Evolutionary conservation across 495 filamentous ascomycete genomes (phyloP).

Genomic region (Penicillium bialowiezense): DNA sequence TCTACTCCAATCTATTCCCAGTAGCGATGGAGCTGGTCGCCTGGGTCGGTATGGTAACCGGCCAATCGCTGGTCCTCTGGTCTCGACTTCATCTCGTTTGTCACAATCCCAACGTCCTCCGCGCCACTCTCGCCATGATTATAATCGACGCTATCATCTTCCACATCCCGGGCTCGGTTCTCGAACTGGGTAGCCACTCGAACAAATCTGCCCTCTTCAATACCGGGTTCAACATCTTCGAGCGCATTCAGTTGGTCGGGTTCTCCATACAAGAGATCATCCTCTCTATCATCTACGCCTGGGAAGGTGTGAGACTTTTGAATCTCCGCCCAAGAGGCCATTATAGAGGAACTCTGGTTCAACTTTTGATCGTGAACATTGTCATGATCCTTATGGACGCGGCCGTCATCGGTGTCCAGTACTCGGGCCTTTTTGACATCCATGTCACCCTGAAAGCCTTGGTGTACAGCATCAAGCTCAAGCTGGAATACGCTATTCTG

Average conservation of each 20-base stretch:
- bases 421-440: slow-evolving; percentile 40
- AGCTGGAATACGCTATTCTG: slow-evolving; percentile 52
- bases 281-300: slow-evolving; percentile 51
- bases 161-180: slow-evolving; percentile 48
- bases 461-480: slow-evolving; percentile 57
- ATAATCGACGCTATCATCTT: slow-evolving; percentile 48
- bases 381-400: slow-evolving; percentile 47
- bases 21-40: slow-evolving; percentile 44
- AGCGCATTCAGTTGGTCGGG: slow-evolving; percentile 48
- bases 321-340: slow-evolving; percentile 30
- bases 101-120: slow-evolving; percentile 41
- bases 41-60: slow-evolving; percentile 59
- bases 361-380: slow-evolving; percentile 51
- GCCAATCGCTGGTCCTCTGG: slow-evolving; percentile 62
- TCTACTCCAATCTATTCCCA: slow-evolving; percentile 27
- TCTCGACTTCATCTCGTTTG: slow-evolving; percentile 56
- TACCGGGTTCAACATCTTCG: slow-evolving; percentile 40
- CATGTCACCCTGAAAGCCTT: slow-evolving; percentile 50
- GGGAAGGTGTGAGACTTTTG: slow-evolving; percentile 40
- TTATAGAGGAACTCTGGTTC: slow-evolving; percentile 33
- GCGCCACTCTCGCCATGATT: slow-evolving; percentile 52
- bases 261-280: slow-evolving; percentile 52
- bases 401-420: slow-evolving; percentile 42
- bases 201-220: slow-evolving; percentile 19
- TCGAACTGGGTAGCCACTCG: slow-evolving; percentile 48